These are phyloP conservation scores for Cercophora samala DNA, from an alignment of 495 filamentous ascomycete species.

Conservation along the genomic window DNA sequence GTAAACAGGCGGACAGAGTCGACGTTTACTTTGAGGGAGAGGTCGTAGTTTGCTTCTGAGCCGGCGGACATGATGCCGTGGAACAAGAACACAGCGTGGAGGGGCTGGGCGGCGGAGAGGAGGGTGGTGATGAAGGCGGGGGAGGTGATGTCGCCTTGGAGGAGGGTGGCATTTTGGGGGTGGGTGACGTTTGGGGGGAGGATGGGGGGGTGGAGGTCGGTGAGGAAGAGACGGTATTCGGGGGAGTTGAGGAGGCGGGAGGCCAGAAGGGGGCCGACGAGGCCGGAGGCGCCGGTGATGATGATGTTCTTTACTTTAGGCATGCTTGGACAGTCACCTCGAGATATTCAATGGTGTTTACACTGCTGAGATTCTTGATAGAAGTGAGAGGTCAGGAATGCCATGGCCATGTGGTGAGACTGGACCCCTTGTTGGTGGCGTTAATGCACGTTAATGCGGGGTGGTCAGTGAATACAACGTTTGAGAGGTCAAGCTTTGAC, in stretches of 20 bases:
- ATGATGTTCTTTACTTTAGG: conserved; percentile 50
- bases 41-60: conserved; percentile 70
- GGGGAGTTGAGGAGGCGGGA: conserved; percentile 55
- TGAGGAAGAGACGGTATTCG: conserved; percentile 56
- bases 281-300: conserved; percentile 70
- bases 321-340: not conserved
- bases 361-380: not conserved
- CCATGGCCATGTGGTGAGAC: not conserved
- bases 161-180: conserved; percentile 50
- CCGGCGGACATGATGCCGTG: conserved; percentile 86
- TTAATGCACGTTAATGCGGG: not conserved
- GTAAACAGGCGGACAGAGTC: conserved; percentile 65
- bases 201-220: conserved; percentile 59
- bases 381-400: not conserved
- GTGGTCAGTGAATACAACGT: not conserved
- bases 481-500: not conserved
- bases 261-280: conserved; percentile 66
- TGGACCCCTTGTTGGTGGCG: not conserved
- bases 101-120: conserved; percentile 43
- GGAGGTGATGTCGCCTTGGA: conserved; percentile 63
- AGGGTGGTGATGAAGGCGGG: conserved; percentile 46
- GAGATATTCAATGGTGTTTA: not conserved
- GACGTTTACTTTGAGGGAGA: conserved; percentile 71
- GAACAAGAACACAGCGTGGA: conserved; percentile 69
- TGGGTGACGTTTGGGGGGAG: conserved; percentile 51